Conservation (phyloP, 2,329 filamentous ascomycete genomes). For the Fusarium caatingaense region DNA sequence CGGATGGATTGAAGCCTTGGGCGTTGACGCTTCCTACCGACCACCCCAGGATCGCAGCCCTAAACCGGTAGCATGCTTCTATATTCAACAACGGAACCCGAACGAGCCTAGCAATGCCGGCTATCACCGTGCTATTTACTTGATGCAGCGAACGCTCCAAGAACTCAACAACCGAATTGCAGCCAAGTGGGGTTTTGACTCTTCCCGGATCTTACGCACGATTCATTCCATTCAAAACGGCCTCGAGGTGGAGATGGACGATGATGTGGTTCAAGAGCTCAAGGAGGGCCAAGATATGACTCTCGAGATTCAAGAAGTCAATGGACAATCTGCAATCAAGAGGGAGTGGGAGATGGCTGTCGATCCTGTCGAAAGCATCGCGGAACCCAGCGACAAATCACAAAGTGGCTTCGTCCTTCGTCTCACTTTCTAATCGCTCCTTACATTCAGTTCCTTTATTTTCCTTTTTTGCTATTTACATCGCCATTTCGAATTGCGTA, state of each 20-base stretch:
- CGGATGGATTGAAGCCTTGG: constrained; percentile 90
- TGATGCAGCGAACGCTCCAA: constrained; percentile 78
- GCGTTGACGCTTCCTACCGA: constrained; percentile 87
- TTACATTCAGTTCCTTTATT: background rate
- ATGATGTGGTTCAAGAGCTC: constrained; percentile 86
- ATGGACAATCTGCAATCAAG: constrained; percentile 56
- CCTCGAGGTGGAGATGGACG: constrained; percentile 86
- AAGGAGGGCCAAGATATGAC: constrained; percentile 94
- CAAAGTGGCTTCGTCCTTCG: constrained; percentile 58
- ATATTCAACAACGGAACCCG: constrained; percentile 71
- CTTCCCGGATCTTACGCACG: constrained; percentile 75
- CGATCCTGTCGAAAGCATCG: constrained; percentile 56
- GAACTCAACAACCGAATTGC: constrained; percentile 81
- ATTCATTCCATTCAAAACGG: constrained; percentile 80
- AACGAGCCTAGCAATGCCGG: constrained; percentile 64
- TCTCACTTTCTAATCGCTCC: constrained; percentile 56
- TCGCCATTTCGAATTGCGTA: constrained; percentile 2
- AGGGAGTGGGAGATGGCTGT: constrained; percentile 72
- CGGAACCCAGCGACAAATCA: constrained; percentile 32
- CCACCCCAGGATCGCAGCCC: constrained; percentile 77
- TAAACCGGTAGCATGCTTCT: constrained; percentile 89
- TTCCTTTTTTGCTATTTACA: constrained; percentile 6
- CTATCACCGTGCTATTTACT: constrained; percentile 86
- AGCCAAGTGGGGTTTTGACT: constrained; percentile 83
- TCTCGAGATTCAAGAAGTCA: constrained; percentile 70